phyloP scores from a whole-genome alignment of 768 basidiomycete genomes.

The Mycena indigotica region DNA sequence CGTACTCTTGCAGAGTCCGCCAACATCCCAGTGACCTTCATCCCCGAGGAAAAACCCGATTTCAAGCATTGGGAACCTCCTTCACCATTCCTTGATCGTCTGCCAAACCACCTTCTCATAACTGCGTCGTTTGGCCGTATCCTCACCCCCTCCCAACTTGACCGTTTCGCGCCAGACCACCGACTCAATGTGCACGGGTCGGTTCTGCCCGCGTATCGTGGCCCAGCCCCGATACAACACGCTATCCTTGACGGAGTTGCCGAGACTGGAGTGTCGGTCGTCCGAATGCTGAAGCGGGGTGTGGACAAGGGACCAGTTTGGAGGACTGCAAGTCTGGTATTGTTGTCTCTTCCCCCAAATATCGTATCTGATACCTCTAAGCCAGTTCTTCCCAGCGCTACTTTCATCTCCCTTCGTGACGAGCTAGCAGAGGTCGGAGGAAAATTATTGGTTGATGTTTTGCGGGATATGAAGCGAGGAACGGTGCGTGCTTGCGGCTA shows the following conservation, averaged over 20 bases:
- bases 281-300: slow-evolving; percentile 74
- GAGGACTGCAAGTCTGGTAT: slow-evolving; percentile 55
- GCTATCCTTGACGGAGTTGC: slow-evolving; percentile 67
- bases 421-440: slow-evolving; percentile 67
- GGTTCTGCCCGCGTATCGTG: slow-evolving; percentile 82
- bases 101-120: slow-evolving; percentile 61
- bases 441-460: slow-evolving; percentile 65
- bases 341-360: slow-evolving; percentile 32
- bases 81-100: slow-evolving; percentile 44
- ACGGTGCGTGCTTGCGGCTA: slow-evolving; percentile 40
- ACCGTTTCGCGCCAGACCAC: slow-evolving; percentile 56
- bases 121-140: slow-evolving; percentile 94
- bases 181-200: slow-evolving; percentile 91
- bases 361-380: slow-evolving; percentile 34
- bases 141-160: slow-evolving; percentile 62
- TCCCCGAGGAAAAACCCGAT: slow-evolving; percentile 60
- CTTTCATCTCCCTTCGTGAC: slow-evolving; percentile 60
- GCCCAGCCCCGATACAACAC: slow-evolving; percentile 89
- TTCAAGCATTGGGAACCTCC: slow-evolving; percentile 65
- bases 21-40: slow-evolving; percentile 55
- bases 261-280: slow-evolving; percentile 80
- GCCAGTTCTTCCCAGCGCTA: slow-evolving; percentile 53
- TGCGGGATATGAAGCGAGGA: slow-evolving; percentile 63
- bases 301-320: slow-evolving; percentile 82
- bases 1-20: slow-evolving; percentile 58